Evolutionary conservation across 176 grass and related monocot genomes (phyloP).

Genomic region (Triticum aestivum): IWGSC_CS_RefSeq_v2.1 NC_057813.1:156404009-156404508

Average conservation of each 20-base stretch:
- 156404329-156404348: background rate
- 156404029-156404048: conserved; percentile 58
- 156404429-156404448: background rate
- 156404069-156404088: conserved; percentile 38
- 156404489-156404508: background rate
- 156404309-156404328: background rate
- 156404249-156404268: conserved; percentile 56
- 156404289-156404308: conserved; percentile 35
- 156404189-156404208: conserved; percentile 47
- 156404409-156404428: background rate
- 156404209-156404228: conserved; percentile 91
- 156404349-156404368: background rate
- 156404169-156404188: conserved; percentile 73
- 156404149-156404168: conserved; percentile 65
- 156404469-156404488: background rate
- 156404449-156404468: background rate
- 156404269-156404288: conserved; percentile 74
- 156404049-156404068: conserved; percentile 68
- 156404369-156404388: background rate
- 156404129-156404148: conserved; percentile 46
- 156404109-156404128: conserved; percentile 49
- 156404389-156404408: background rate
- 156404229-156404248: conserved; percentile 71
- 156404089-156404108: conserved; percentile 51
- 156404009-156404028: conserved; percentile 23